Base-by-base conservation (phyloP, 306 rosid genomes). In the Vigna hirtella region DNA sequence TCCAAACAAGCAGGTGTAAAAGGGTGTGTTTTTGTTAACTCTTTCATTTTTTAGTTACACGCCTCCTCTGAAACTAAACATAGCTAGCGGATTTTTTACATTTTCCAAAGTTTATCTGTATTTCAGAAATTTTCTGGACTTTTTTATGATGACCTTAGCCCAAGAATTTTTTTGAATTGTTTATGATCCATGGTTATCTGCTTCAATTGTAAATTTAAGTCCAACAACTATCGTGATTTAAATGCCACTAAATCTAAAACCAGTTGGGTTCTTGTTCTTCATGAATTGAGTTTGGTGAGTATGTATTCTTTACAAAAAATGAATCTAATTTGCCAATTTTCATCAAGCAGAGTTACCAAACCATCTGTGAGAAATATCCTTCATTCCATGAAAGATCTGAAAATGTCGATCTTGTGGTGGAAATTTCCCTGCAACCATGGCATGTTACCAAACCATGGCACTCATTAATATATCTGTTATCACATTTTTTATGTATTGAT, bases 381-480 rank as follows among this genome's bases (percentile, higher is more conserved):
- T 90, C 97, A n/a, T 94, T 92, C 72, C 90, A 97, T 0, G 97
- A 94, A 67, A 94, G 98, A 78, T 94, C 98, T 14, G 98, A 94
- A 81, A 92, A 94, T 81, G 97, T 89, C 20, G 95, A 94, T 81
- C 97, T 92, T n/a, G 93, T 94, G 6, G 98, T 90, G 48, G 97
- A 92, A 83, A 92, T 94, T 82, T 94, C 98, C 9, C 84, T 94
- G 58, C 97, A 94, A 86, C 97, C 98, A 0, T 94, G 98, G 98
- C 92, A 90, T 1, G 97, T 92, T 82, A 92, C 92, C 83, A 88
- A 90, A 87, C 98, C 98, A 34, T 50, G 30, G 73, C 76, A 55
- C 71, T 12, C 48, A 53, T 48, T 43, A 7, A 20, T 75, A 15
- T 71, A 32, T 34, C 30, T 42, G 67, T 61, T 61, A 14, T 7